phyloP scores from a whole-genome alignment of 2,329 filamentous ascomycete species.

The Cytospora mali region DNA sequence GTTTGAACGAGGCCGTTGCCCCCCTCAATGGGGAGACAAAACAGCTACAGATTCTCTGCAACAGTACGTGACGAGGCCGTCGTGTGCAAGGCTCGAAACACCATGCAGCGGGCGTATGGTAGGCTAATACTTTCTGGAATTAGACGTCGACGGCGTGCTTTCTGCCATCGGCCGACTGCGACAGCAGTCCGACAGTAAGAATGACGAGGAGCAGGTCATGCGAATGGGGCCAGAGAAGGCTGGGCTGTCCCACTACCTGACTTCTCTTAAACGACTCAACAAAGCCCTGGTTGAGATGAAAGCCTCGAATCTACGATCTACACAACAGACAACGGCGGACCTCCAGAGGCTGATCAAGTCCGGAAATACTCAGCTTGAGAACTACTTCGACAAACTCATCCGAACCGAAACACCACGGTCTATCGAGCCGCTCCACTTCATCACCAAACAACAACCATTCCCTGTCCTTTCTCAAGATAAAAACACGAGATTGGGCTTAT shows the following conservation, averaged over 20 bases:
- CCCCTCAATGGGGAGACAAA: constrained; percentile 93
- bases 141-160: constrained; percentile 84
- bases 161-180: constrained; percentile 85
- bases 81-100: background rate
- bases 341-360: constrained; percentile 75
- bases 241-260: constrained; percentile 82
- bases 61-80: constrained; percentile 57
- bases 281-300: constrained; percentile 84
- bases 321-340: constrained; percentile 84
- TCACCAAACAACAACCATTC: constrained; percentile 87
- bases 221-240: constrained; percentile 81
- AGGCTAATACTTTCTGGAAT: constrained; percentile 10
- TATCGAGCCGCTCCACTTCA: constrained; percentile 87
- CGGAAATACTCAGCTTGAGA: constrained; percentile 82
- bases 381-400: constrained; percentile 78
- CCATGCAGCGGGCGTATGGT: background rate
- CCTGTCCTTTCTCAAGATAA: constrained; percentile 78
- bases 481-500: constrained; percentile 73
- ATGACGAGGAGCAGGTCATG: constrained; percentile 89
- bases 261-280: constrained; percentile 85
- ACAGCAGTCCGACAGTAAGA: constrained; percentile 90
- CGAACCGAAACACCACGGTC: constrained; percentile 74
- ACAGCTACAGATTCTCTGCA: constrained; percentile 81
- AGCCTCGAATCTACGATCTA: constrained; percentile 86
- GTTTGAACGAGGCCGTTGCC: constrained; percentile 87